Evolutionary conservation across 805 yeast genomes (phyloP).

Genomic region (Grigorovia transvaalensis): DNA sequence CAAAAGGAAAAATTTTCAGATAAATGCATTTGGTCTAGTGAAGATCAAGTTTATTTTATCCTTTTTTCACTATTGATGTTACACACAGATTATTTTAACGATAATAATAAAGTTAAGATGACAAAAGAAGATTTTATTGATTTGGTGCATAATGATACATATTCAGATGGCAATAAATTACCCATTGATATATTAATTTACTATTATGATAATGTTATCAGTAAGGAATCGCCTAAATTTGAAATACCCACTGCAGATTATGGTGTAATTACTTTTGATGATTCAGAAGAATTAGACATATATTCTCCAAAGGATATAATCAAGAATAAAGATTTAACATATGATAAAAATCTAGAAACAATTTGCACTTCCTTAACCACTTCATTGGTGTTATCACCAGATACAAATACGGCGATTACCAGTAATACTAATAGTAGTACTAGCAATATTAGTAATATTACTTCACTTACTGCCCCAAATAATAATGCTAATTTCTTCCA

Average conservation of each 20-base stretch:
- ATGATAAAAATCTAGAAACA: not conserved
- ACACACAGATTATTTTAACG: slow-evolving; percentile 66
- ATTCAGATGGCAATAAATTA: slow-evolving; percentile 20
- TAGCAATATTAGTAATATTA: not conserved
- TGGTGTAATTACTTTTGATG: slow-evolving; percentile 1
- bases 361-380: slow-evolving; percentile 3
- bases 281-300: slow-evolving; percentile 2
- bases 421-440: not conserved
- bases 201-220: slow-evolving; percentile 57
- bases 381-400: not conserved
- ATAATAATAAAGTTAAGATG: slow-evolving; percentile 59
- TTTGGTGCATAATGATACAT: slow-evolving; percentile 31
- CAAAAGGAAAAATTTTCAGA: slow-evolving; percentile 8
- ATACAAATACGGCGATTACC: not conserved
- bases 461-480: slow-evolving; percentile 1
- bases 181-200: slow-evolving; percentile 41
- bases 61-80: slow-evolving; percentile 58
- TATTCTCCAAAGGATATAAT: slow-evolving; percentile 20
- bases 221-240: slow-evolving; percentile 39
- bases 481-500: not conserved
- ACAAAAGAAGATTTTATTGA: slow-evolving; percentile 49
- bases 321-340: slow-evolving; percentile 3
- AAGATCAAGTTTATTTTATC: slow-evolving; percentile 51
- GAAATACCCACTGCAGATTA: slow-evolving; percentile 6
- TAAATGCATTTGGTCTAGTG: slow-evolving; percentile 24